phyloP scores from a whole-genome alignment of 495 filamentous ascomycete species.

The Aspergillus heteromorphus region DNA sequence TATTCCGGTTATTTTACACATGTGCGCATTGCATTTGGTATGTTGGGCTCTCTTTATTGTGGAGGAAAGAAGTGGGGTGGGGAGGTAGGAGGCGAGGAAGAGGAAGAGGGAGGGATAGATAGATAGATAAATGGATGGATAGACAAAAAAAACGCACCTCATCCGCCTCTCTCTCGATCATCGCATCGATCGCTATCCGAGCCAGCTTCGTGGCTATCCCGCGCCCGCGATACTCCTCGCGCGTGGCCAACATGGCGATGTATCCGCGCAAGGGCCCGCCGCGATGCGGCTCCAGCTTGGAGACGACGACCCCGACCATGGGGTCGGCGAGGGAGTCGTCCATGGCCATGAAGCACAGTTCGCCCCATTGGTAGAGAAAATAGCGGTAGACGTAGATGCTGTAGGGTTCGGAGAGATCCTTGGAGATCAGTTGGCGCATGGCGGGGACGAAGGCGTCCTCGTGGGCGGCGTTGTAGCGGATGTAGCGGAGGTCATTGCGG shows the following conservation, averaged over 20 bases:
- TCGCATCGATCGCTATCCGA: constrained; percentile 84
- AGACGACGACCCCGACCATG: constrained; percentile 88
- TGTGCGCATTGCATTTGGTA: background rate
- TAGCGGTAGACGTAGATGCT: constrained; percentile 99
- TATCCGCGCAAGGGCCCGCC: constrained; percentile 83
- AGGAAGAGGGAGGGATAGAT: background rate
- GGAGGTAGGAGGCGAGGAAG: constrained; percentile 10
- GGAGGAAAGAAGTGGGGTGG: background rate
- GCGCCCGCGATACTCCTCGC: constrained; percentile 67
- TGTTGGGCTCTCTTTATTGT: too few species aligned
- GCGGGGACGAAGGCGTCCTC: constrained; percentile 78
- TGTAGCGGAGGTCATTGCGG: constrained; percentile 74
- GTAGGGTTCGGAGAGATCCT: constrained; percentile 96
- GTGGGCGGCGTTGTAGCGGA: constrained; percentile 73
- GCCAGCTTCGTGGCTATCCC: constrained; percentile 93
- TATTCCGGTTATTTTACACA: too few species aligned
- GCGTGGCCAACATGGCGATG: constrained; percentile 95
- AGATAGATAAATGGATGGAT: too few species aligned
- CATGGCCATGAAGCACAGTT: constrained; percentile 89
- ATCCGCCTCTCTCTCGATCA: constrained; percentile 78
- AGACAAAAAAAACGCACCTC: constrained; percentile 70
- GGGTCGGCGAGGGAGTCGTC: constrained; percentile 38
- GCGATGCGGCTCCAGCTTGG: constrained; percentile 85
- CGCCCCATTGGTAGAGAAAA: constrained; percentile 97
- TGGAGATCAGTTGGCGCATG: constrained; percentile 90